A percentile compares a stretch with the other conserved stretches of the same genome.
Evolutionary conservation across 148 eudicot genomes (phyloP).

Genomic region (Tetragonia tetragonoides): DNA sequence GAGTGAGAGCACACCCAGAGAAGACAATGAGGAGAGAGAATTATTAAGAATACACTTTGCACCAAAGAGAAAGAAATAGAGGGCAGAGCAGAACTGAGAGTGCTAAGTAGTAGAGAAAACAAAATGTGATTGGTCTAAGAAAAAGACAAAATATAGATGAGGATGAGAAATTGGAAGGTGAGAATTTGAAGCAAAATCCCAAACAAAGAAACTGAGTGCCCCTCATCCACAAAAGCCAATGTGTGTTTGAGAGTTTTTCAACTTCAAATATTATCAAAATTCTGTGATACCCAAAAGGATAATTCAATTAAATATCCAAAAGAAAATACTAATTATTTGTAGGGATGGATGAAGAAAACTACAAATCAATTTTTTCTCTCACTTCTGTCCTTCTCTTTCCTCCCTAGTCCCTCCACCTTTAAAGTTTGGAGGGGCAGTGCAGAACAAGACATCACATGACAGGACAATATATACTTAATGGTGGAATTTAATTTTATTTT

Average conservation of each 20-base stretch:
- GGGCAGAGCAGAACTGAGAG: constrained; percentile 17
- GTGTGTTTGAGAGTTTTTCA: constrained; percentile 54
- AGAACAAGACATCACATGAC: constrained; percentile 22
- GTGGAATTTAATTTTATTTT: constrained; percentile 4
- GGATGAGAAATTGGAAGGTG: constrained; percentile 59
- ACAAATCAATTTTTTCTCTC: constrained; percentile 2
- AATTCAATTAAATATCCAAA: background rate
- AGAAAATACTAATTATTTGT: background rate
- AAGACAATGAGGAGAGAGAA: constrained; percentile 9
- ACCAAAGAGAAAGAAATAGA: constrained; percentile 10
- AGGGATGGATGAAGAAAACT: constrained; percentile 8
- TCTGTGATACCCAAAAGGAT: background rate
- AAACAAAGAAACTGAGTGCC: constrained; percentile 25
- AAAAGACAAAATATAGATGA: constrained; percentile 26
- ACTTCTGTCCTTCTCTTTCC: background rate
- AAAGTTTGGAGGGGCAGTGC: background rate
- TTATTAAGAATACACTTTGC: background rate
- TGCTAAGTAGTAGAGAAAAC: constrained; percentile 20
- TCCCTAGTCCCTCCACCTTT: background rate
- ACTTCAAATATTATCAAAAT: constrained; percentile 15
- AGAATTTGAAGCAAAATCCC: constrained; percentile 49
- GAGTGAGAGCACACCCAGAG: background rate
- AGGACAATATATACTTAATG: constrained; percentile 27
- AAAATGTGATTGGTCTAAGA: constrained; percentile 17
- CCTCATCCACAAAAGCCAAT: constrained; percentile 55